These are phyloP conservation scores for Tetracladium maxilliforme DNA, from an alignment of 2,329 filamentous ascomycete species.

Conservation along the genomic window DNA sequence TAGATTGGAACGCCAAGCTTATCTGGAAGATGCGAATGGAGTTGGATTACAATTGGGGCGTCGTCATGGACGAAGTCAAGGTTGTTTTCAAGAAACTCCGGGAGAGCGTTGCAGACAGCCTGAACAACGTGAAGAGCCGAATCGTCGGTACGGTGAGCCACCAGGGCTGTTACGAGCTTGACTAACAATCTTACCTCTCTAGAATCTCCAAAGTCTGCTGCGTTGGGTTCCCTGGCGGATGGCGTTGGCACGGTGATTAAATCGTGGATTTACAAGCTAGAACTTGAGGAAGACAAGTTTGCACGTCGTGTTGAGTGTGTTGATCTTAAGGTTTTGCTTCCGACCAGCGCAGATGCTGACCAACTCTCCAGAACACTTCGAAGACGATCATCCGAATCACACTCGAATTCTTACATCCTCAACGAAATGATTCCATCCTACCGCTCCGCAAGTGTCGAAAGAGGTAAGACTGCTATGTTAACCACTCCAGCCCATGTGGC, in stretches of 20 bases:
- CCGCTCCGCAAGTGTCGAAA: slow-evolving; percentile 4
- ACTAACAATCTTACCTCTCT: too few species aligned
- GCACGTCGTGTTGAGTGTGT: too few species aligned
- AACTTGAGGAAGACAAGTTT: too few species aligned
- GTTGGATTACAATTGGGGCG: slow-evolving; percentile 12
- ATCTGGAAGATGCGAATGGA: slow-evolving; percentile 17
- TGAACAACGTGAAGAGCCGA: slow-evolving; percentile 2
- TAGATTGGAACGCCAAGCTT: slow-evolving; percentile 17
- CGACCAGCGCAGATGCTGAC: slow-evolving; percentile 5
- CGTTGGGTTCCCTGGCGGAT: too few species aligned
- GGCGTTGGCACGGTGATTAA: too few species aligned
- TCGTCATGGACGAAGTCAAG: slow-evolving; percentile 13
- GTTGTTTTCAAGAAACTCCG: slow-evolving; percentile 6
- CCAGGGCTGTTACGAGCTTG: too few species aligned
- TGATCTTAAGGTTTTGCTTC: too few species aligned
- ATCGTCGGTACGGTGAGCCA: too few species aligned
- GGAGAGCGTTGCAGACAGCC: slow-evolving; percentile 2
- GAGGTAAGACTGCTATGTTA: slow-evolving; percentile 4
- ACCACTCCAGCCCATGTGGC: slow-evolving; percentile 1
- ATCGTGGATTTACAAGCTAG: too few species aligned
- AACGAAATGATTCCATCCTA: slow-evolving; percentile 7
- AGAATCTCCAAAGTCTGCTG: too few species aligned
- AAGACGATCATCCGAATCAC: slow-evolving; percentile 6
- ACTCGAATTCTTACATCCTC: slow-evolving; percentile 7
- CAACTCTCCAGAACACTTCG: slow-evolving; percentile 4